Percentiles rank a stretch among this genome's conserved stretches.
phyloP scores from a whole-genome alignment of 2,329 filamentous ascomycete species.

The Claviceps sp. region DNA sequence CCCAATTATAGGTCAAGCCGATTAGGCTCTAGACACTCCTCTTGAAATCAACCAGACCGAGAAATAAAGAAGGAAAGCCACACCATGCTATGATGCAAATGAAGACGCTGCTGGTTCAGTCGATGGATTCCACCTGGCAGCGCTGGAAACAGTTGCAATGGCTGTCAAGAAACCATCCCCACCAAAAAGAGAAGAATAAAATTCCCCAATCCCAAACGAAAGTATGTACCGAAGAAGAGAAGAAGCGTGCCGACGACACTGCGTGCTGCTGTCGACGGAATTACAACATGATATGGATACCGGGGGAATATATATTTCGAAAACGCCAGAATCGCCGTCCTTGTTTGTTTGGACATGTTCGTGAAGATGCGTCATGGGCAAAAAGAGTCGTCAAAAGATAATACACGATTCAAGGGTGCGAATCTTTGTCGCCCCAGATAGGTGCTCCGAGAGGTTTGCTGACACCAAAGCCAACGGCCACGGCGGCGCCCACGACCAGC shows the following conservation, averaged over 20 bases:
- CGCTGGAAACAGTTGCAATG: not conserved
- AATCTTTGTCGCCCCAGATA: conserved; percentile 33
- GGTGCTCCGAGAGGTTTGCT: conserved; percentile 47
- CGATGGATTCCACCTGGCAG: not conserved
- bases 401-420: not conserved
- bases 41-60: not conserved
- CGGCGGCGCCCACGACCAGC: conserved; percentile 38
- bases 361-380: conserved; percentile 6
- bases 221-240: not conserved
- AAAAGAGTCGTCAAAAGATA: not conserved
- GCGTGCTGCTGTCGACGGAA: not conserved
- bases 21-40: not conserved
- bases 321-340: not conserved
- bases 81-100: conserved; percentile 5
- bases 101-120: not conserved
- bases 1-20: not conserved
- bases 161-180: not conserved
- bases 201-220: not conserved
- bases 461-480: conserved; percentile 45
- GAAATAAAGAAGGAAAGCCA: not conserved
- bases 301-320: not conserved
- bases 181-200: not conserved
- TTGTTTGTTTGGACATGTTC: conserved; percentile 7
- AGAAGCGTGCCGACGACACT: not conserved
- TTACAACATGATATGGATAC: conserved; percentile 4